Evolutionary conservation across 306 rosid genomes (phyloP).

Genomic region (Casuarina equisetifolia): DNA sequence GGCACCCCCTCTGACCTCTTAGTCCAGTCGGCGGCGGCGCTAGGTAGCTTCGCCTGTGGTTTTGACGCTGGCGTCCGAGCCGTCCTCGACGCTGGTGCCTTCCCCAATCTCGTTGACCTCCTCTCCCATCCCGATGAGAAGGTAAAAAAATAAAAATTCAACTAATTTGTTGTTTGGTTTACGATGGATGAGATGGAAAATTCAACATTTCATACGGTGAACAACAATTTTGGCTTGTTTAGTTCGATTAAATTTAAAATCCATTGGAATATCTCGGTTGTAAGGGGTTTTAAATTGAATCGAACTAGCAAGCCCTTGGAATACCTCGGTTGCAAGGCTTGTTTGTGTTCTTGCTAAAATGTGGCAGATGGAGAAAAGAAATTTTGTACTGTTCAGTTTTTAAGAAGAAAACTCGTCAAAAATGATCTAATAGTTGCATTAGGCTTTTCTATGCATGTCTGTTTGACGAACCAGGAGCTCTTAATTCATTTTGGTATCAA

Average conservation of each 20-base stretch:
- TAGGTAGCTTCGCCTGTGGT: slow-evolving; percentile 93
- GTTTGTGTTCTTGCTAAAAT: no score
- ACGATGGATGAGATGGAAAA: slow-evolving; percentile 3
- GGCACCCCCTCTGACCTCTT: slow-evolving; percentile 47
- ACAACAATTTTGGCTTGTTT: not conserved
- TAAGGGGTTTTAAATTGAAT: no score
- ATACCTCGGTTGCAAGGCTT: no score
- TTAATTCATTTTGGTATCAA: not conserved
- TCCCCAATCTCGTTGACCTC: slow-evolving; percentile 59
- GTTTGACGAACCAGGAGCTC: not conserved
- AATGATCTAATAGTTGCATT: not conserved
- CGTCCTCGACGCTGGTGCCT: slow-evolving; percentile 75
- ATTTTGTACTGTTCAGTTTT: no score
- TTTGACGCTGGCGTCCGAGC: slow-evolving; percentile 87
- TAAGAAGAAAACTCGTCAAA: not conserved
- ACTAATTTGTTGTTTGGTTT: slow-evolving; percentile 9
- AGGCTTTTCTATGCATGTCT: not conserved
- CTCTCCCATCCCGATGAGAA: slow-evolving; percentile 64
- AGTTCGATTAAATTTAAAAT: not conserved
- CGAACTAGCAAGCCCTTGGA: not conserved
- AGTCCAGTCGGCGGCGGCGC: slow-evolving; percentile 82
- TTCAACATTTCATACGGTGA: not conserved
- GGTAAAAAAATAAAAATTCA: slow-evolving; percentile 43
- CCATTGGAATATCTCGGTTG: not conserved
- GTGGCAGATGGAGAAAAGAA: no score